phyloP scores from a whole-genome alignment of 768 basidiomycete genomes.

The Russula sp. region DNA sequence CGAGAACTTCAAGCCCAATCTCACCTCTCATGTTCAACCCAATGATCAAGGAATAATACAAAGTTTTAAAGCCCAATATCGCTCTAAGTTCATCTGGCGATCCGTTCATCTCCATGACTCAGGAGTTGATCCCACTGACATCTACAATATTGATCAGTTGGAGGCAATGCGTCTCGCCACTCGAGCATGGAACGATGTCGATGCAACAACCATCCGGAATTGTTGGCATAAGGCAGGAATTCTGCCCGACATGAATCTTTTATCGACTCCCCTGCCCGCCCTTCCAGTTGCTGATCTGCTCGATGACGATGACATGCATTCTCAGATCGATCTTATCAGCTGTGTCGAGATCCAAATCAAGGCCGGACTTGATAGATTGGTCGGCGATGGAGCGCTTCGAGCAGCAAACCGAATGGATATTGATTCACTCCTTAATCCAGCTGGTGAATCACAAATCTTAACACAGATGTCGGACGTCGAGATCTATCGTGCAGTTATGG shows the following conservation, averaged over 20 bases:
- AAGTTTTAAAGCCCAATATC: neutral
- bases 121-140: neutral
- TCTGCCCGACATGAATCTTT: neutral
- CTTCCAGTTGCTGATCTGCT: too few relatives aligned
- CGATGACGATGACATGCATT: too few relatives aligned
- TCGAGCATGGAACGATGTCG: neutral
- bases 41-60: neutral
- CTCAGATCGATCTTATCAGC: too few relatives aligned
- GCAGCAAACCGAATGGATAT: too few relatives aligned
- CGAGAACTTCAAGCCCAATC: neutral
- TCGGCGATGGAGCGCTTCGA: too few relatives aligned
- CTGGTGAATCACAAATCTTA: too few relatives aligned
- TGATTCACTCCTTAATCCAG: too few relatives aligned
- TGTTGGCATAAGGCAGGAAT: neutral
- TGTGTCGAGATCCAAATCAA: too few relatives aligned
- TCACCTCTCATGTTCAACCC: neutral
- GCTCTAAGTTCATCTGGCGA: neutral
- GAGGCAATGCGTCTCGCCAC: neutral
- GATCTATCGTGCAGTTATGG: too few relatives aligned
- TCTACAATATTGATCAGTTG: neutral
- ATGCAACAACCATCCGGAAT: neutral
- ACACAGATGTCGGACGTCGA: too few relatives aligned
- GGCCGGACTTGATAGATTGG: too few relatives aligned
- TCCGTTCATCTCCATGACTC: neutral
- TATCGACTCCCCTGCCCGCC: too few relatives aligned